A percentile compares a stretch with the other conserved stretches of the same genome.
These are phyloP conservation scores for Colletotrichum sojae DNA, from an alignment of 2,329 filamentous ascomycete species.

Conservation along the genomic window DNA sequence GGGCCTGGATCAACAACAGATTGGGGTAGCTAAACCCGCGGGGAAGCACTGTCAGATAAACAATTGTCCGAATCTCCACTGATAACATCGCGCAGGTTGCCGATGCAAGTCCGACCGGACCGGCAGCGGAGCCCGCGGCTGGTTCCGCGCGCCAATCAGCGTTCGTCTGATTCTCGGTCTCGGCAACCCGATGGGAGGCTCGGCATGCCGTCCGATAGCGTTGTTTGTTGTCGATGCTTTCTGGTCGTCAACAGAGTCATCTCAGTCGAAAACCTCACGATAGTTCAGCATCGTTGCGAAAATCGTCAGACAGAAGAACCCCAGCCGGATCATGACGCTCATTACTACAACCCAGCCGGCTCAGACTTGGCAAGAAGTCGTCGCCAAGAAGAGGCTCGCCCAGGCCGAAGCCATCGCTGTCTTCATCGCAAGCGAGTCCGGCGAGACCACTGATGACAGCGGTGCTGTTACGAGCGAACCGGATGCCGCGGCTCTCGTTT, in stretches of 20 bases:
- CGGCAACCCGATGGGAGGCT: conserved; percentile 5
- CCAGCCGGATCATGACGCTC: conserved; percentile 2
- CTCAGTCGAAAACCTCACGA: no score
- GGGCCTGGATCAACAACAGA: neutral
- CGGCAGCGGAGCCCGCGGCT: neutral
- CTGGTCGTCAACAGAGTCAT: no score
- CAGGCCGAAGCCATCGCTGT: conserved; percentile 3
- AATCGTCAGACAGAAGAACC: neutral
- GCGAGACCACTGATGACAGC: neutral
- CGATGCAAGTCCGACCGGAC: conserved; percentile 1
- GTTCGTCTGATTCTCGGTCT: neutral
- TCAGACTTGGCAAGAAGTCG: neutral
- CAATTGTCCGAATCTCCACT: conserved; percentile 1
- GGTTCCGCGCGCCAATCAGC: neutral
- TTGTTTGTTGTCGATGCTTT: no score
- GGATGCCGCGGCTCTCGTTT: conserved; percentile 1
- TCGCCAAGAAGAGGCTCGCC: conserved; percentile 10
- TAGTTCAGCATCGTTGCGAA: neutral
- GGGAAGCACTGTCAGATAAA: no score
- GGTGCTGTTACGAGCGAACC: neutral
- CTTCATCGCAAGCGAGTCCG: neutral
- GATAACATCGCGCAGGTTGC: conserved; percentile 10
- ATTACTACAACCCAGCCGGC: neutral
- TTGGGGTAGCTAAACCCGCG: neutral
- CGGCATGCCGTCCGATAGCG: conserved; percentile 2